Evolutionary conservation across 2,329 filamentous ascomycete genomes (phyloP), one percentile per base, ranked within the genome.

Genomic region (Pseudonectria foliicola): DNA sequence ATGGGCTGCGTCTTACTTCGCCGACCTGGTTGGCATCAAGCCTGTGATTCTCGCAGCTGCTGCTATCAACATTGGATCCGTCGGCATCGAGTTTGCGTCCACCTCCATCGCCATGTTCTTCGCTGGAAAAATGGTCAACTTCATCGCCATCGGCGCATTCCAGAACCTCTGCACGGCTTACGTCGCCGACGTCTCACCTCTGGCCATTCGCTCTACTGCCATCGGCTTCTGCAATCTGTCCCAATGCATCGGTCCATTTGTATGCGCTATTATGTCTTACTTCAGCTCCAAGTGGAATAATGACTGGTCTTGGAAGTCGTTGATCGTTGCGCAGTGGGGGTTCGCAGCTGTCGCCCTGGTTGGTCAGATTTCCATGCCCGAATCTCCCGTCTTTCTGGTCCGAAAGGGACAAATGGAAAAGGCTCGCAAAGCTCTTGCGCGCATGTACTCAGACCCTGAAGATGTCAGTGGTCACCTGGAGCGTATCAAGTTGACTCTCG

Each of bases 341-440:
- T 62, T 66, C 23, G 60, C 60, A 4, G 54, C 36, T 7, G 46
- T 64, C 5, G 57, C 56, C 3, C 25, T 57, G 1, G 30, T 52
- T 6, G 50, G 52, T 1, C 52, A 56, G 4, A 10, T 67, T 23
- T 27, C 68, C 29, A 59, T 75, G 24, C 71, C 71, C 0, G 71
- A 76, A 41, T 70, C 64, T 10, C 72, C 72, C 0, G 58, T 67
- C 0, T 73, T 64, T 39, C 52, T 73, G 2, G 51, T 75, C 2
- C 61, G 67, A 4, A 65, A 61, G 34, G 56, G 54, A 4, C 50
- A 52, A 6, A 49, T 63, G 10, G 54, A 55, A 1, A 49, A 67
- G 30, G 65, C 68, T 2, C 51, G 68, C 39, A 54, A 56, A 38
- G 62, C 70, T 11, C 68, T 75, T 48, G 61, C 59, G 33, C 66